phyloP scores from a whole-genome alignment of 1,284 basidiomycete genomes.

The Mycena sp. region DNA sequence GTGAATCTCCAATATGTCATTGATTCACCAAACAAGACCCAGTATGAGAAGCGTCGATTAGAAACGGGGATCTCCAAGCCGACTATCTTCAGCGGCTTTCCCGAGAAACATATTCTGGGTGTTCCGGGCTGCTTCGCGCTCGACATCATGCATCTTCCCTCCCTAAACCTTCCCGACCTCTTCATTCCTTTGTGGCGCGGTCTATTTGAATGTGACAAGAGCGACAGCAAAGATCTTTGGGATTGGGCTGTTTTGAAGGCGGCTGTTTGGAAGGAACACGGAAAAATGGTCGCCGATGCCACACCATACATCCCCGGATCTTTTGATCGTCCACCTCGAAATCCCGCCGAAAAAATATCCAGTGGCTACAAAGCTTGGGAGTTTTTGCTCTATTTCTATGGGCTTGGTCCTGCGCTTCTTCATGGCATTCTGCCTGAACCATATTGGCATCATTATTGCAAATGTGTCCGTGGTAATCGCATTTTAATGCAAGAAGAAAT shows the following conservation, averaged over 20 bases:
- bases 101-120: conserved; percentile 24
- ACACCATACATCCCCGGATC: conserved; percentile 40
- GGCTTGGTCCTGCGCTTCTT: conserved; percentile 46
- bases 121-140: conserved; percentile 41
- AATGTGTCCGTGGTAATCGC: too few species aligned
- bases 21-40: conserved; percentile 28
- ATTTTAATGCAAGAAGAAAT: too few species aligned
- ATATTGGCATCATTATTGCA: too few species aligned
- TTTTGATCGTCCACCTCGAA: conserved; percentile 46
- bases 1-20: conserved; percentile 31
- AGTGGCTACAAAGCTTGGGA: conserved; percentile 52
- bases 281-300: conserved; percentile 38
- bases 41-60: conserved; percentile 38
- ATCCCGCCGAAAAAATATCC: conserved; percentile 47
- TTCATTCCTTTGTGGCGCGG: conserved; percentile 40
- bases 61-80: conserved; percentile 48
- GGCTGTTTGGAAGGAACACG: conserved; percentile 46
- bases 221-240: conserved; percentile 41
- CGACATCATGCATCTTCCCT: conserved; percentile 45
- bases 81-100: conserved; percentile 42
- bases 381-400: conserved; percentile 39
- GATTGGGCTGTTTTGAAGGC: conserved; percentile 43
- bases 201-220: conserved; percentile 36
- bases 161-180: conserved; percentile 36
- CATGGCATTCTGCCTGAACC: neutral